Evolutionary conservation across 768 basidiomycete genomes (phyloP), one percentile per base, ranked within the genome.

Genomic region (Agrocybe praecox): DNA sequence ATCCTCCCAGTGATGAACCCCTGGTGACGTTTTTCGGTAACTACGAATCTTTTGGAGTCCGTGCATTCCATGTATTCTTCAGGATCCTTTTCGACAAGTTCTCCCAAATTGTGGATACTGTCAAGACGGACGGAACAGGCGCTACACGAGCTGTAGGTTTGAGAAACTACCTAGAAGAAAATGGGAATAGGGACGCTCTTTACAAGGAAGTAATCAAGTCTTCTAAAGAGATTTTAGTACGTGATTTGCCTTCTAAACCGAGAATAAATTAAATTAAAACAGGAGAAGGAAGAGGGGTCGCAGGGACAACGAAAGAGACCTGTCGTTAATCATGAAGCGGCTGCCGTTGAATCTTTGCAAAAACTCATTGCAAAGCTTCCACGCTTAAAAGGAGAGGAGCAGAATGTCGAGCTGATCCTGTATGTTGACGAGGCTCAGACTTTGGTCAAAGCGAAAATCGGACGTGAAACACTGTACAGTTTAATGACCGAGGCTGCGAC

Each of bases 361-460:
- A 29, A 4, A 4, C 26, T 29, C 9, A 4, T 29, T 9, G 26
- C 5, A 4, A 29, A 29, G 26, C 26, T 29, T 9, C 5, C 26
- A 29, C n/a, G n/a, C n/a, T n/a, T n/a, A 29, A 5, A 9, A 29
- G 4, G 5, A 9, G 9, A 29, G 26, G 26, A 4, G 26, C 26
- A n/a, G n/a, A n/a, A n/a, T 29, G 26, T 29, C 5, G 5, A 9
- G 26, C 26, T 29, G 9, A 9, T 29, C 40, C 19, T 62, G 49
- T 40, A 52, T 42, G 19, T 62, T 46, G 53, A 52, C 22, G 19
- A 55, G 48, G 55, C 55, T 17, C 55, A 56, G 33, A 51, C 48
- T 17, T 26, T 56, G 29, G 18, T n/a, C 29, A 0, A 15, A 11
- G 12, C 29, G 19, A 43, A 42, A 5, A 56, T 33, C 45, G 45